phyloP scores from a whole-genome alignment of 2,329 filamentous ascomycete genomes.

The Hirsutella minnesotensis region DNA sequence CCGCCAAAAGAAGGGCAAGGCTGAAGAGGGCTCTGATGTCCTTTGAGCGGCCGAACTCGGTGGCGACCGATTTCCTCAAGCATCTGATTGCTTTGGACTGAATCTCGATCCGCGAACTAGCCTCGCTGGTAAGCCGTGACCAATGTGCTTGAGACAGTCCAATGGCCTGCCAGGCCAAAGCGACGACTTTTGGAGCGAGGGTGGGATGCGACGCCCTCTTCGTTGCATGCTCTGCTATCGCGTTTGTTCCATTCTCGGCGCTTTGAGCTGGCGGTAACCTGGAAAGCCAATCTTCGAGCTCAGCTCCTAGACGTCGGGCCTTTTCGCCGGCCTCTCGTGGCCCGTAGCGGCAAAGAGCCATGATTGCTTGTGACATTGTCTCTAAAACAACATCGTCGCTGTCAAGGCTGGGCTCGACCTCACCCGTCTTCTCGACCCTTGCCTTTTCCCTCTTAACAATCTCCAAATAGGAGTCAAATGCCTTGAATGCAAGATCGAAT shows the following conservation, averaged over 20 bases:
- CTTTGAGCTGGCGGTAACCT: conserved; percentile 33
- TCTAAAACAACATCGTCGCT: conserved; percentile 64
- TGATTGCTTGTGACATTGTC: conserved; percentile 70
- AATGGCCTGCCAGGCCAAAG: conserved; percentile 69
- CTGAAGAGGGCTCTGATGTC: conserved; percentile 72
- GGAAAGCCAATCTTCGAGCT: conserved; percentile 65
- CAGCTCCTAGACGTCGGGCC: conserved; percentile 56
- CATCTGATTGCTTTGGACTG: conserved; percentile 68
- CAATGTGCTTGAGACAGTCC: conserved; percentile 79
- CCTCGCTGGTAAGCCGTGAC: conserved; percentile 72
- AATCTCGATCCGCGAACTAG: conserved; percentile 55
- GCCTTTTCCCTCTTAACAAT: conserved; percentile 79
- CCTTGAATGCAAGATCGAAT: conserved; percentile 82
- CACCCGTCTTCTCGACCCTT: conserved; percentile 66
- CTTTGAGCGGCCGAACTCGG: conserved; percentile 50
- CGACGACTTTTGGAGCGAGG: conserved; percentile 50
- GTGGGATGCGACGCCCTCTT: conserved; percentile 22
- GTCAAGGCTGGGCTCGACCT: conserved; percentile 61
- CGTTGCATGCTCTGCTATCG: conserved; percentile 16
- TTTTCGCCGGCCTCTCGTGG: conserved; percentile 64
- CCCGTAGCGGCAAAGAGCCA: conserved; percentile 73
- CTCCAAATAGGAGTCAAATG: conserved; percentile 84
- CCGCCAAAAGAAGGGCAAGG: conserved; percentile 73
- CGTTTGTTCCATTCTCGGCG: conserved; percentile 14
- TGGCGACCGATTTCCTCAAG: conserved; percentile 60